These are phyloP conservation scores for Saturnispora gosingensis DNA, from an alignment of 805 yeast species.

Conservation along the genomic window DNA sequence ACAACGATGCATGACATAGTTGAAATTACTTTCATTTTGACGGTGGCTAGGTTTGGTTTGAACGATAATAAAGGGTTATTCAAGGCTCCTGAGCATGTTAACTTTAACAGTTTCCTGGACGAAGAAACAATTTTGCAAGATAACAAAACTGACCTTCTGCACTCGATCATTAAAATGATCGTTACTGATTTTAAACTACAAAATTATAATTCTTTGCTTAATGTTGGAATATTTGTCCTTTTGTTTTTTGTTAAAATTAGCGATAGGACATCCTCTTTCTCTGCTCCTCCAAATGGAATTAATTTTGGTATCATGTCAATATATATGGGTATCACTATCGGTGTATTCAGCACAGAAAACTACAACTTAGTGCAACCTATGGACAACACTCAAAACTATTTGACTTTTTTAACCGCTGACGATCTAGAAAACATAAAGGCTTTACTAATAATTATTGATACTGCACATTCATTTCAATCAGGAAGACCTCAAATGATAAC, in stretches of 20 bases:
- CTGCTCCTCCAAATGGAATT: conserved; percentile 15
- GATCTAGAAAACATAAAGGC: conserved; percentile 18
- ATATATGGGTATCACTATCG: conserved; percentile 18
- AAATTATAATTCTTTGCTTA: conserved; percentile 14
- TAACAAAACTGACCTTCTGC: conserved; percentile 15
- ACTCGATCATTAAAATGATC: conserved; percentile 13
- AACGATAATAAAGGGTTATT: conserved; percentile 2
- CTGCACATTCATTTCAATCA: conserved; percentile 17
- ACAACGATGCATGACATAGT: conserved; percentile 16
- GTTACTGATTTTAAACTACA: conserved; percentile 14
- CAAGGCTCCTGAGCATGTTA: conserved; percentile 1
- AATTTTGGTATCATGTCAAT: conserved; percentile 14
- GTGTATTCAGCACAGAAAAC: conserved; percentile 7
- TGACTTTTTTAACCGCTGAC: conserved; percentile 9
- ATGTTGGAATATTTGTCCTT: conserved; percentile 13
- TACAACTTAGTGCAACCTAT: not conserved
- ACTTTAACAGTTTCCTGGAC: conserved; percentile 6
- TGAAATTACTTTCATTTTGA: conserved; percentile 17
- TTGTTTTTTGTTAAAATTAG: conserved; percentile 16
- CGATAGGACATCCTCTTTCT: conserved; percentile 14
- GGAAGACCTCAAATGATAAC: conserved; percentile 17
- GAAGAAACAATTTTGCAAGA: conserved; percentile 11
- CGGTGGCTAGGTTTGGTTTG: conserved; percentile 14
- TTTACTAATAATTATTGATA: conserved; percentile 17
- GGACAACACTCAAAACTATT: not conserved